phyloP scores from a whole-genome alignment of 2,329 filamentous ascomycete species.

The Endocalyx cinctus region DNA sequence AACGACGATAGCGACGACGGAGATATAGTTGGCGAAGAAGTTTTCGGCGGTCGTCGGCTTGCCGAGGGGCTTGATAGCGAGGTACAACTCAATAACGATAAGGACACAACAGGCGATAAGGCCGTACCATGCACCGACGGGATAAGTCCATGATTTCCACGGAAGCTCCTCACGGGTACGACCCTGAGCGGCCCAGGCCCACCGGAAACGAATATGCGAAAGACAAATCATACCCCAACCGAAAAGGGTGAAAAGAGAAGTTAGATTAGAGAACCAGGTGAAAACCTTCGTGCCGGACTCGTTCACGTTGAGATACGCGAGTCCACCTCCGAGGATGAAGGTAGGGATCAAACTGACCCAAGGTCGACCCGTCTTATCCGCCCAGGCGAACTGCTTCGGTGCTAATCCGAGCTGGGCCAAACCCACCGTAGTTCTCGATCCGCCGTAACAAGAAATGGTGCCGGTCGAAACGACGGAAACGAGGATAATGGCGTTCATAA shows the following conservation, averaged over 20 bases:
- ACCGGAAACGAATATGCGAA: conserved; percentile 37
- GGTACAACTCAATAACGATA: conserved; percentile 43
- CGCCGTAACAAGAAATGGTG: conserved; percentile 37
- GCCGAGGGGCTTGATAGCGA: conserved; percentile 39
- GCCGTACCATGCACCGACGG: conserved; percentile 38
- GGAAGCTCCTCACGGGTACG: conserved; percentile 31
- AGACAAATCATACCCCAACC: conserved; percentile 40
- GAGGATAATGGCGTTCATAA: conserved; percentile 45
- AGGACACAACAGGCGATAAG: conserved; percentile 39
- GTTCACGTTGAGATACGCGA: conserved; percentile 38
- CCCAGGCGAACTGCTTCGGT: conserved; percentile 29
- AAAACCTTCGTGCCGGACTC: conserved; percentile 38
- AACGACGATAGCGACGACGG: conserved; percentile 36
- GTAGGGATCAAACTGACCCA: conserved; percentile 41
- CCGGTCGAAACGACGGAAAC: conserved; percentile 41
- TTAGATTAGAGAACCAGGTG: conserved; percentile 42
- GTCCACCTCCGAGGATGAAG: conserved; percentile 42
- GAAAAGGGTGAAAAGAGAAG: conserved; percentile 39
- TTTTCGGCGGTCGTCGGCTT: conserved; percentile 26
- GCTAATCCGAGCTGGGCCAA: conserved; percentile 39
- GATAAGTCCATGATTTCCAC: conserved; percentile 40
- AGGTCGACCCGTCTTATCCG: conserved; percentile 31
- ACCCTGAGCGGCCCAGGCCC: conserved; percentile 36
- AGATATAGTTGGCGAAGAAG: conserved; percentile 45
- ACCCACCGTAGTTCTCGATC: conserved; percentile 38